phyloP scores from a whole-genome alignment of 495 filamentous ascomycete genomes.

The Penicillium pulvis region DNA sequence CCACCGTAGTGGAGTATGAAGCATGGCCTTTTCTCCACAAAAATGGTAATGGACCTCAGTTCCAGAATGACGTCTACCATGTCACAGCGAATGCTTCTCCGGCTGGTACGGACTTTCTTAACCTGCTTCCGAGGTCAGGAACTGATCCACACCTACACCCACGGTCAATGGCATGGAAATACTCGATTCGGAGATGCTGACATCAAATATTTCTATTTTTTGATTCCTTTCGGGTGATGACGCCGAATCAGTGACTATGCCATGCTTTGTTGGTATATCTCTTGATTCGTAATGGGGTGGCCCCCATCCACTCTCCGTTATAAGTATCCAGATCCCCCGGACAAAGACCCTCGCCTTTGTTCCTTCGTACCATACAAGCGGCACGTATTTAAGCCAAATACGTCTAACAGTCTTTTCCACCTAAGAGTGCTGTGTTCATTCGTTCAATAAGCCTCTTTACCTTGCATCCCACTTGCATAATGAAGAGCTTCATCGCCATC shows the following conservation, averaged over 20 bases:
- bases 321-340: constrained; percentile 20
- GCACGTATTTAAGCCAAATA: constrained; percentile 1
- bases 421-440: constrained; percentile 8
- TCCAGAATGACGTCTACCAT: constrained; percentile 27
- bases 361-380: not conserved
- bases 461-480: constrained; percentile 16
- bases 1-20: constrained; percentile 14
- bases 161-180: constrained; percentile 14
- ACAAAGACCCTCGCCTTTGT: not conserved
- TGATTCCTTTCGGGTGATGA: constrained; percentile 15
- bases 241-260: constrained; percentile 8
- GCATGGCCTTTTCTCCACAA: constrained; percentile 20
- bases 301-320: constrained; percentile 14
- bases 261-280: constrained; percentile 3
- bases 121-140: constrained; percentile 12
- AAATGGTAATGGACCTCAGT: constrained; percentile 11
- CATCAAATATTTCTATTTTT: constrained; percentile 14
- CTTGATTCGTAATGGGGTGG: constrained; percentile 20
- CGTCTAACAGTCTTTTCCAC: constrained; percentile 2
- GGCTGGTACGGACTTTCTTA: constrained; percentile 24
- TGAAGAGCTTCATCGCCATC: constrained; percentile 39
- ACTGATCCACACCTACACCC: constrained; percentile 11
- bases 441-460: constrained; percentile 13
- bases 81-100: constrained; percentile 18
- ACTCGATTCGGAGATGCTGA: constrained; percentile 11